Evolutionary conservation across 192 early-diverging fungal species (phyloP).

Genomic region (Coemansia sp.): DNA sequence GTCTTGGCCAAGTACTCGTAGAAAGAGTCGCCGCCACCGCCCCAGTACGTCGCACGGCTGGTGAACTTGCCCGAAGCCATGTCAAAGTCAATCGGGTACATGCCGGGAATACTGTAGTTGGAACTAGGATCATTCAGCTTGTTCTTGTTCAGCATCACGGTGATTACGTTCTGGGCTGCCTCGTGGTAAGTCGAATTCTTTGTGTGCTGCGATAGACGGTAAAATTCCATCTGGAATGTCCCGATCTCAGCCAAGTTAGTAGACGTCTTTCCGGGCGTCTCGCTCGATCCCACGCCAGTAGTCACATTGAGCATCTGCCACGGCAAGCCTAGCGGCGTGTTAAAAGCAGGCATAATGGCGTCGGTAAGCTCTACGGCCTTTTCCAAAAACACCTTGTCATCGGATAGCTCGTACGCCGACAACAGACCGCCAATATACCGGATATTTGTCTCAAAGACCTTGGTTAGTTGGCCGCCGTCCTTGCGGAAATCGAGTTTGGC

Average conservation of each 20-base stretch:
- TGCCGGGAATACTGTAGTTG: constrained; percentile 41
- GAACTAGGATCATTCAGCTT: constrained; percentile 21
- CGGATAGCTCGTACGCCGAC: constrained; percentile 74
- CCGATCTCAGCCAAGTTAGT: constrained; percentile 74
- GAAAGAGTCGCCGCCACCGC: constrained; percentile 89
- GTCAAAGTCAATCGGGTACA: constrained; percentile 45
- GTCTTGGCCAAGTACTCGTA: constrained; percentile 95
- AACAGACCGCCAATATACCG: constrained; percentile 86
- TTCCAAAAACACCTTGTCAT: constrained; percentile 64
- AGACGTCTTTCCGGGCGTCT: constrained; percentile 45
- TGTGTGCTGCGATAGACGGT: constrained; percentile 81
- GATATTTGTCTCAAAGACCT: constrained; percentile 90
- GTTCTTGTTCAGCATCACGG: constrained; percentile 44
- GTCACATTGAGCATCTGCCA: constrained; percentile 72
- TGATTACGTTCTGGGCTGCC: constrained; percentile 67
- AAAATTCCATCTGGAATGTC: constrained; percentile 88
- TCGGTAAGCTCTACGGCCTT: constrained; percentile 81
- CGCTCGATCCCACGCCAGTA: constrained; percentile 57
- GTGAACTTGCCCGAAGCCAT: constrained; percentile 42
- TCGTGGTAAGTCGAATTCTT: constrained; percentile 81
- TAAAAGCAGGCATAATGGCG: constrained; percentile 73
- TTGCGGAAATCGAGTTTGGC: constrained; percentile 64
- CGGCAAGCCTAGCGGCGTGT: constrained; percentile 71
- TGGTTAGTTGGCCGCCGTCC: constrained; percentile 64
- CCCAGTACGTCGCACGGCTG: constrained; percentile 58